These are phyloP conservation scores for Suillus weaverae DNA, from an alignment of 768 basidiomycete genomes.

Conservation along the genomic window DNA sequence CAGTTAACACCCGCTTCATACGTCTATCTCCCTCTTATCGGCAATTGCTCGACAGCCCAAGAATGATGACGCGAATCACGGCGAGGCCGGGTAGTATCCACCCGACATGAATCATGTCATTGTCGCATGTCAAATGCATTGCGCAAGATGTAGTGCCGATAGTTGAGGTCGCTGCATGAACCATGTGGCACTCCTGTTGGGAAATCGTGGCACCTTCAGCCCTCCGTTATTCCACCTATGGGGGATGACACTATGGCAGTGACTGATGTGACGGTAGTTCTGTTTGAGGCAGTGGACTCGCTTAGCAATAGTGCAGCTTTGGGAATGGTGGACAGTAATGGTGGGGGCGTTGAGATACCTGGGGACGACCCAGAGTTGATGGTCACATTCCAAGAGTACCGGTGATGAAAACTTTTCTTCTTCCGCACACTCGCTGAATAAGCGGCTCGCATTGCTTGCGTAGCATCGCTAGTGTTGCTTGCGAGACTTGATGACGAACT, in stretches of 20 bases:
- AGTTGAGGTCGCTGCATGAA: background rate
- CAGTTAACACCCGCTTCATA: background rate
- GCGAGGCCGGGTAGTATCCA: background rate
- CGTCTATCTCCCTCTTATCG: constrained; percentile 1
- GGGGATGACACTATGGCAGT: background rate
- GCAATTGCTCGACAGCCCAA: constrained; percentile 1
- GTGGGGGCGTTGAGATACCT: constrained; percentile 14
- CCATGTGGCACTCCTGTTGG: background rate
- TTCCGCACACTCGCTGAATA: constrained; percentile 34
- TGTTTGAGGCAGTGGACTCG: constrained; percentile 12
- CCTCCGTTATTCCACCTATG: background rate
- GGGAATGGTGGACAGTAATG: constrained; percentile 13
- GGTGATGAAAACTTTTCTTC: constrained; percentile 32
- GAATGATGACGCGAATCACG: constrained; percentile 2
- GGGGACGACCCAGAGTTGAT: constrained; percentile 23
- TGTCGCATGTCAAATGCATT: constrained; percentile 2
- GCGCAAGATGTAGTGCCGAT: constrained; percentile 1
- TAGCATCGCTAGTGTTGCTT: constrained; percentile 21
- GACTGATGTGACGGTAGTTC: constrained; percentile 3
- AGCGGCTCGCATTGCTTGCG: constrained; percentile 31
- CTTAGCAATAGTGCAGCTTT: constrained; percentile 15
- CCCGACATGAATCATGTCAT: background rate
- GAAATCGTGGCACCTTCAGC: background rate
- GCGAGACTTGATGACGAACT: constrained; percentile 33
- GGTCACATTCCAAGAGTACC: constrained; percentile 32